Conservation (phyloP, 768 basidiomycete species). For the Paxillus involutus region DNA sequence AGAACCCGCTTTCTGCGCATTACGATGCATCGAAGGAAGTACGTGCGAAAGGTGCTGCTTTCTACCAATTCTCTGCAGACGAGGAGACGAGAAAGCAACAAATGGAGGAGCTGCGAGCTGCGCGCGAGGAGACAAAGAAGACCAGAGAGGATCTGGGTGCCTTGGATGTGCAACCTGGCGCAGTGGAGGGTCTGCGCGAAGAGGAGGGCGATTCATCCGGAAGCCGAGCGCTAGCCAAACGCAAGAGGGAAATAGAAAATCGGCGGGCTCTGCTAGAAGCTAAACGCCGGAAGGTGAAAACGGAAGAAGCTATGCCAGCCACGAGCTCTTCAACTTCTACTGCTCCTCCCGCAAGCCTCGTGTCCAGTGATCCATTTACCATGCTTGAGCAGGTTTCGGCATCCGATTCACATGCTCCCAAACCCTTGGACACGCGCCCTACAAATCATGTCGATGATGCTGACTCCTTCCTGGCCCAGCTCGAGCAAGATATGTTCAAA, state of each 20-base stretch:
- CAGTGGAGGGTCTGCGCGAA: slow-evolving; percentile 72
- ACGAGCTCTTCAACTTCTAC: neutral
- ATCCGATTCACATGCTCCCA: slow-evolving; percentile 17
- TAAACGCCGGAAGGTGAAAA: slow-evolving; percentile 58
- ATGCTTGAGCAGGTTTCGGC: slow-evolving; percentile 39
- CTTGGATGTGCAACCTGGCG: slow-evolving; percentile 62
- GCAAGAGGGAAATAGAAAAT: slow-evolving; percentile 74
- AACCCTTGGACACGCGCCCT: slow-evolving; percentile 25
- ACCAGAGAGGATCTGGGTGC: slow-evolving; percentile 61
- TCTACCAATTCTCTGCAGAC: slow-evolving; percentile 88
- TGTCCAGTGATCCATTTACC: slow-evolving; percentile 49
- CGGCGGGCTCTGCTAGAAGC: slow-evolving; percentile 58
- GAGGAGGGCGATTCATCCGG: slow-evolving; percentile 27
- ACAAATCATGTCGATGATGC: slow-evolving; percentile 35
- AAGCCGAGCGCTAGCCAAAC: slow-evolving; percentile 62
- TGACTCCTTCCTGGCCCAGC: slow-evolving; percentile 63
- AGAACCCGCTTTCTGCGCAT: slow-evolving; percentile 71
- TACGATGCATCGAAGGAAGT: slow-evolving; percentile 84
- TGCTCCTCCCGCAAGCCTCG: slow-evolving; percentile 1
- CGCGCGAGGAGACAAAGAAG: slow-evolving; percentile 70
- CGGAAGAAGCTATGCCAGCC: slow-evolving; percentile 2
- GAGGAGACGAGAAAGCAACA: slow-evolving; percentile 75
- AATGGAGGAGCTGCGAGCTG: slow-evolving; percentile 77
- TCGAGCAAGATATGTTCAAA: slow-evolving; percentile 60
- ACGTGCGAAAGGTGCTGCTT: slow-evolving; percentile 86